Evolutionary conservation across 441 rosid species (phyloP), one percentile per base, ranked within the genome.

Genomic region (Pelargonium australe): DNA sequence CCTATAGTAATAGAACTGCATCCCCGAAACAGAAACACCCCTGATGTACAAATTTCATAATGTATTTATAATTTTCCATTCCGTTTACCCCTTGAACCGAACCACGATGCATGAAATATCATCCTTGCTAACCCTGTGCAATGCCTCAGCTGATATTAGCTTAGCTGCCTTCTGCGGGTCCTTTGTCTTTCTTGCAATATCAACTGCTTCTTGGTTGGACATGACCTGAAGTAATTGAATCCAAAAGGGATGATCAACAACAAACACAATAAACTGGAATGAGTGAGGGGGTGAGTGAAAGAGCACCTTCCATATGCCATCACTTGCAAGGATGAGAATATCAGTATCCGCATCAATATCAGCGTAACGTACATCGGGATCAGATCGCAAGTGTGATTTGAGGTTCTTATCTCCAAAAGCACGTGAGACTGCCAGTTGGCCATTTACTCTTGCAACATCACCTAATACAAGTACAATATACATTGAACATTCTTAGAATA

Each of bases 71-170:
- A 20, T 17, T 55, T 5, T 64, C 14, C 16, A 28, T 31, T 4
- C 2, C 10, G 11, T 78, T 73, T 63, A 81, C 25, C 75, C 73
- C 75, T 69, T 73, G 73, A 84, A 79, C 41, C 88, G 79, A 63
- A 85, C 85, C 13, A 85, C 88, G 28, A 85, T 57, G 77, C 88
- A 85, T 51, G 88, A 85, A 66, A 85, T 85, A 73, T 85, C 88
- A 65, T 85, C 88, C 74, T 85, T 85, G 58, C 88, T 83, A 14
- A 79, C 85, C 66, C 79, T 75, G 14, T 80, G 70, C 72, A 85
- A 47, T 4, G 88, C 84, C 75, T 81, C 84, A 0, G 76, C 71
- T 7, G 64, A 61, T 0, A 85, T 79, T 64, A 65, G 71, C 77
- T 85, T 85, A 14, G 88, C 82, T 10, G 86, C 88, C 28, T 58